Evolutionary conservation across 257 asterid genomes (phyloP), one percentile per base, ranked within the genome.

Genomic region (Gardenia jasminoides): DNA sequence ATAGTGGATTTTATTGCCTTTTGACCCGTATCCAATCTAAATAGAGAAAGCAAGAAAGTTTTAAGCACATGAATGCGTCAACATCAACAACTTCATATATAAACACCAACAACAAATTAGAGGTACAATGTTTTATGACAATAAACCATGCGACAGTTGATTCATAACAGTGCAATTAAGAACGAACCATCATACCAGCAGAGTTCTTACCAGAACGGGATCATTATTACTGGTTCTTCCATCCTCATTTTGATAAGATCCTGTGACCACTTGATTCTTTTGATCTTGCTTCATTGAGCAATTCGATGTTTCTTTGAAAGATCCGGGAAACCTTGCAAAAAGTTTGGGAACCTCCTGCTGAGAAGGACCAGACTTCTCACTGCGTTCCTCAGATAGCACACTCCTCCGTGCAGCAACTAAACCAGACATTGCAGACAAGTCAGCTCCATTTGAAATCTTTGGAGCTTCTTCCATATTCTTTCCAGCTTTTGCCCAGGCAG

Each of bases 391-490:
- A 69, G 93, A 90, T 78, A 91, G 76, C 92, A 92, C 81, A 80
- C 93, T 89, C 87, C 91, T 90, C 81, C 98, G 85, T 11, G 95
- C 91, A 76, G 99, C 97, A 54, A 91, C 98, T 76, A 93, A 81
- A 84, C 97, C 94, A 3, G 97, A 89, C 89, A 91, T 84, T 74
- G 89, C 86, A 41, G 98, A 87, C 80, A 90, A 70, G 74, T 92
- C 99, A 0, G 91, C 85, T 77, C 88, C 88, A 8, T 83, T 88
- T 31, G 91, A 88, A 76, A 84, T 78, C 78, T 86, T 91, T 10
- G 93, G 92, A 76, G 90, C 91, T 22, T 91, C 96, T 84, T 92
- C 97, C 47, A 75, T 80, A 82, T 82, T 92, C 88, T 91, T 93
- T 67, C 94, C 93, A 8, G 93, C 82, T 85, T 90, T 93, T 36